Percentiles rank a stretch among this genome's conserved stretches.
These are phyloP conservation scores for Chamaecyparis obtusa DNA, from an alignment of 75 land plant genomes.

Conservation along the genomic window DNA sequence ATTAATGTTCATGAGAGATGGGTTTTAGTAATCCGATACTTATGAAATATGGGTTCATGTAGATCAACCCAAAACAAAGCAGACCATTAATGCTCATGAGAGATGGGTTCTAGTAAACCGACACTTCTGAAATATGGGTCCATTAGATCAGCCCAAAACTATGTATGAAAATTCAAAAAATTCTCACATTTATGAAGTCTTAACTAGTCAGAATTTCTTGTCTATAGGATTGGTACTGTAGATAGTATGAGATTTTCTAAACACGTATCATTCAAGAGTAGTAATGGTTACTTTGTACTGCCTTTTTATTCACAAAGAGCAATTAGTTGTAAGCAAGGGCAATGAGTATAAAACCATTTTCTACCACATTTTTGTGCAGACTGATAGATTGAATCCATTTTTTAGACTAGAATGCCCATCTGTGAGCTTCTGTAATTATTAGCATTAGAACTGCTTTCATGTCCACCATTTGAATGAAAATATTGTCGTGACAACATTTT, in stretches of 20 bases:
- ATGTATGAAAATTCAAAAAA: too few relatives aligned
- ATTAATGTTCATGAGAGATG: too few relatives aligned
- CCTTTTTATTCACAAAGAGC: slow-evolving; percentile 28
- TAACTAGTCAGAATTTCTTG: slow-evolving; percentile 38
- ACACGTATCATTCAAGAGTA: slow-evolving; percentile 45
- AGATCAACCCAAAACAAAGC: too few relatives aligned
- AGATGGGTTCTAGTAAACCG: too few relatives aligned
- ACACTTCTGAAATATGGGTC: too few relatives aligned
- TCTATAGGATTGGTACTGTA: slow-evolving; percentile 41
- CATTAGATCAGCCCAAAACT: too few relatives aligned
- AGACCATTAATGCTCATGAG: too few relatives aligned
- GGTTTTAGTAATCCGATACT: too few relatives aligned
- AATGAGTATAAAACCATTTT: slow-evolving; percentile 26
- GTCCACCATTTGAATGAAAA: slow-evolving; percentile 53
- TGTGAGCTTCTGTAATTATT: slow-evolving; percentile 40
- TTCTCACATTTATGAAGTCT: not conserved
- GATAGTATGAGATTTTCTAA: slow-evolving; percentile 29
- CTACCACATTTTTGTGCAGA: slow-evolving; percentile 45
- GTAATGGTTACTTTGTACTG: slow-evolving; percentile 15
- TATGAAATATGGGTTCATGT: too few relatives aligned
- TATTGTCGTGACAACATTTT: slow-evolving; percentile 32
- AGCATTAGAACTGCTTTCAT: slow-evolving; percentile 22
- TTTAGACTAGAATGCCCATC: slow-evolving; percentile 36
- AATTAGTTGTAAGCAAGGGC: slow-evolving; percentile 29
- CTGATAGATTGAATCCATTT: slow-evolving; percentile 29